Evolutionary conservation across 495 filamentous ascomycete genomes (phyloP), one percentile per base, ranked within the genome.

Genomic region (Penicillium crystallinum): DNA sequence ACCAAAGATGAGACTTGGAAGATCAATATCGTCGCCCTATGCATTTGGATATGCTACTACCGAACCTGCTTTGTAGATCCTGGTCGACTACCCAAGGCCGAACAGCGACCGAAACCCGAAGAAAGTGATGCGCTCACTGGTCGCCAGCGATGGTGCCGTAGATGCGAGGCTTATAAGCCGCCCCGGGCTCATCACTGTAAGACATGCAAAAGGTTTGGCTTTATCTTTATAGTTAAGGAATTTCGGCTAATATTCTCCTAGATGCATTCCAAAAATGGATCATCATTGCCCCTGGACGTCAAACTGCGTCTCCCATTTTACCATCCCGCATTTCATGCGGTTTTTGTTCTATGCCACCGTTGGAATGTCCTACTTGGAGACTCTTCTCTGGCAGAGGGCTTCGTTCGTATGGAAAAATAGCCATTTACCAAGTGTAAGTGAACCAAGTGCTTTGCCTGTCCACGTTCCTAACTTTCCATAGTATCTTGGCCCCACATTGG

Each of bases 211-310:
- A 85, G 87, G 81, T 87, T 61, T 3, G 58, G 37, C 17, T n/a
- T n/a, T n/a, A n/a, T n/a, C n/a, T n/a, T n/a, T n/a, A n/a, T n/a
- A n/a, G n/a, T n/a, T n/a, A n/a, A n/a, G n/a, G n/a, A n/a, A 29
- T 6, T 22, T 17, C 27, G 17, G 29, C 52, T 60, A 22, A 58
- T 27, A 7, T 29, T 21, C 18, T 19, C 31, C 17, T 49, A 90
- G 86, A 66, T 98, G 93, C 69, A 85, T 97, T 52, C 88, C 91
- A 1, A 91, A 89, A 65, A 97, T 98, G 95, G 93, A 98, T 74
- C 93, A 98, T 69, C 93, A 98, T 72, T 98, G 93, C 63, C 91
- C 93, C 0, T 98, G 93, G 93, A 97, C 91, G 2, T 71, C 75
- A 37, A 97, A 95, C 66, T 98, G 93, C 70, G 90, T 97, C 37